Percentiles rank a stretch among this genome's conserved stretches.
These are phyloP conservation scores for Septoria linicola DNA, from an alignment of 2,329 filamentous ascomycete species.

Conservation along the genomic window DNA sequence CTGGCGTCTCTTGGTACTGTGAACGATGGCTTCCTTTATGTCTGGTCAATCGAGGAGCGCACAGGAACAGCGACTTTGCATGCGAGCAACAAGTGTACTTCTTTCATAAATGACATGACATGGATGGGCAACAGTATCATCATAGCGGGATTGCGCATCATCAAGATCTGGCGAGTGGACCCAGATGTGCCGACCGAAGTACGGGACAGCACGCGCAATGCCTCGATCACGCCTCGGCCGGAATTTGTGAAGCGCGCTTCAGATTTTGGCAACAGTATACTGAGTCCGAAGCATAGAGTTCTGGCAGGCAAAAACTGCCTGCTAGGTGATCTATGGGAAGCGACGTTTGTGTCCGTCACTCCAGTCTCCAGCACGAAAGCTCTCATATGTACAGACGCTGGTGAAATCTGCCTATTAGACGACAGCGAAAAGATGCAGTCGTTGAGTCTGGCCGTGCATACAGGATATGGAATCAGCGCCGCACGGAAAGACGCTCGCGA, in stretches of 20 bases:
- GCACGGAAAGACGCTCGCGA: constrained; percentile 60
- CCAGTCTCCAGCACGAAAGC: constrained; percentile 70
- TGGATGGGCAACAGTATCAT: constrained; percentile 85
- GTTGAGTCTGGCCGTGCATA: constrained; percentile 63
- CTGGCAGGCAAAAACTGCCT: constrained; percentile 84
- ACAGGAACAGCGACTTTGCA: constrained; percentile 75
- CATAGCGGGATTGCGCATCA: constrained; percentile 84
- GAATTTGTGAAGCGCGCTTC: constrained; percentile 36
- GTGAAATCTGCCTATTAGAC: constrained; percentile 85
- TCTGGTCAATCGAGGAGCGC: constrained; percentile 83
- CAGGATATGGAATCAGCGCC: constrained; percentile 68
- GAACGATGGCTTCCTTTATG: constrained; percentile 90
- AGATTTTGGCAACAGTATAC: constrained; percentile 38
- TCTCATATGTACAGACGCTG: constrained; percentile 81
- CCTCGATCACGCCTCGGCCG: constrained; percentile 30
- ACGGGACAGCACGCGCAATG: constrained; percentile 22
- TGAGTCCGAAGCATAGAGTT: constrained; percentile 60
- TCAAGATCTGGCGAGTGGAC: constrained; percentile 89
- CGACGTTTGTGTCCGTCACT: constrained; percentile 76
- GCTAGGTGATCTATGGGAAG: constrained; percentile 76
- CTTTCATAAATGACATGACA: constrained; percentile 77
- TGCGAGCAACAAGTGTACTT: constrained; percentile 91
- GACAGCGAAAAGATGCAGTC: constrained; percentile 71
- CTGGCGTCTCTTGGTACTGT: constrained; percentile 83
- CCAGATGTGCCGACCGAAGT: constrained; percentile 47